Conservation (phyloP, 345 rosid genomes). For the Salix purpurea region DNA sequence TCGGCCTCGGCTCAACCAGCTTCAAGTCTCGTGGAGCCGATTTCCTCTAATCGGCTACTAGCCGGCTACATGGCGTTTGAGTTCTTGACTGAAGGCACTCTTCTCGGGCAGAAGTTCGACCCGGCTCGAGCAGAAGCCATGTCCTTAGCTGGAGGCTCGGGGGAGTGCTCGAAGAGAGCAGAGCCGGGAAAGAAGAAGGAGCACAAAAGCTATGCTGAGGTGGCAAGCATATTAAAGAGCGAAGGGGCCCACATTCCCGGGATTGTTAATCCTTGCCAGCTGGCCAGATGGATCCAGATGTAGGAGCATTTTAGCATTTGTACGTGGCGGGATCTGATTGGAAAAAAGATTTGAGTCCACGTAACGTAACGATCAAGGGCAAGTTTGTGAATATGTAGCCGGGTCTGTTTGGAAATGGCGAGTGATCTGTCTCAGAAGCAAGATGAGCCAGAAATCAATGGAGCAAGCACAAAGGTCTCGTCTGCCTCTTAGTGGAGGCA, state of each 20-base stretch:
- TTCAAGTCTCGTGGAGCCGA: constrained; percentile 11
- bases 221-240: constrained; percentile 56
- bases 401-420: background rate
- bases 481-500: too few relatives aligned
- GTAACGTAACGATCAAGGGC: background rate
- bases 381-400: background rate
- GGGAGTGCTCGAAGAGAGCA: background rate
- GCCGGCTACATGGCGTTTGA: constrained; percentile 79
- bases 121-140: constrained; percentile 30
- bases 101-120: constrained; percentile 47
- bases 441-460: too few relatives aligned
- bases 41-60: constrained; percentile 38
- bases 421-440: background rate
- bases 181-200: constrained; percentile 21
- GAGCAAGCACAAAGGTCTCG: too few relatives aligned
- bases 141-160: constrained; percentile 17
- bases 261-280: constrained; percentile 65
- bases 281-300: constrained; percentile 67
- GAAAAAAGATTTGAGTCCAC: background rate
- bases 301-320: constrained; percentile 11
- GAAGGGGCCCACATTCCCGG: constrained; percentile 63
- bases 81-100: constrained; percentile 52
- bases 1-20: constrained; percentile 14
- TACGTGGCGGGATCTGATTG: constrained; percentile 13
- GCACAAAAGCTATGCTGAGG: constrained; percentile 45